Percentiles rank a stretch among this genome's conserved stretches.
Conservation (phyloP, 768 basidiomycete genomes). For the Filobasidium floriforme region DNA sequence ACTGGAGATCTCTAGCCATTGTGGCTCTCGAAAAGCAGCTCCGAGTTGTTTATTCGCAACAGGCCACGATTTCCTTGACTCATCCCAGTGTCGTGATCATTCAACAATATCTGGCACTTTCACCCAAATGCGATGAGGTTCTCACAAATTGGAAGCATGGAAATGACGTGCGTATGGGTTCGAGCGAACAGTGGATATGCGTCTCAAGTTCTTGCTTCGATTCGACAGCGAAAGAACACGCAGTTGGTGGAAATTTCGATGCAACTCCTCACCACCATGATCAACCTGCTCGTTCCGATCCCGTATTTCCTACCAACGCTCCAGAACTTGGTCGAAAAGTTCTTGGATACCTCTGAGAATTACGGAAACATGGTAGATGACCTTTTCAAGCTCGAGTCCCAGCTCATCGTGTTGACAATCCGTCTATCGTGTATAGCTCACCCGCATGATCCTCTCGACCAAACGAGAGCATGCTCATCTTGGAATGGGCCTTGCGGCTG, state of each 20-base stretch:
- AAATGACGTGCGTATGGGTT: conserved; percentile 10
- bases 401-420: too few relatives aligned
- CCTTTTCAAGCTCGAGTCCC: background rate
- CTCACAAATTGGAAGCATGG: conserved; percentile 34
- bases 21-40: conserved; percentile 41
- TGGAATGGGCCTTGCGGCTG: conserved; percentile 32
- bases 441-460: conserved; percentile 35
- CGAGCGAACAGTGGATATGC: background rate
- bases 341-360: conserved; percentile 29
- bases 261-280: conserved; percentile 32
- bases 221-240: conserved; percentile 27
- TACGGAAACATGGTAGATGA: conserved; percentile 33
- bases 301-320: conserved; percentile 39
- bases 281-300: conserved; percentile 35
- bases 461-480: conserved; percentile 39
- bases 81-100: conserved; percentile 37
- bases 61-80: conserved; percentile 33
- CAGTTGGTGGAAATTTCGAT: conserved; percentile 31
- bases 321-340: conserved; percentile 33
- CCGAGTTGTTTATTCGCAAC: conserved; percentile 30
- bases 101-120: conserved; percentile 41
- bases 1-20: conserved; percentile 26
- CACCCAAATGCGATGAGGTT: conserved; percentile 38
- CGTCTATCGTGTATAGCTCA: conserved; percentile 29
- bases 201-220: background rate